Conservation (phyloP, 2,329 filamentous ascomycete species). For the Xylaria sp. region DNA sequence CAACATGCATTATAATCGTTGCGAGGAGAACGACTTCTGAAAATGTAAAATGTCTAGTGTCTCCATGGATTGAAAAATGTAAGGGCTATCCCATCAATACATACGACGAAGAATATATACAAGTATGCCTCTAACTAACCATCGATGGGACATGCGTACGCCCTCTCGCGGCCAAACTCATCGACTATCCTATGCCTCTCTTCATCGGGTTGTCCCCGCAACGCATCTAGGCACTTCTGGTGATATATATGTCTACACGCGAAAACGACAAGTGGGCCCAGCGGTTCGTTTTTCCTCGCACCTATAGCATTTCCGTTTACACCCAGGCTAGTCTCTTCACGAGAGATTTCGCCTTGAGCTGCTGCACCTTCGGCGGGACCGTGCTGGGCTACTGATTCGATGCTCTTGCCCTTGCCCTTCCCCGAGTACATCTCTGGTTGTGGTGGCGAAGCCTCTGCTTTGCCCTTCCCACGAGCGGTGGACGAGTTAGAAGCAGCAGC, state of each 20-base stretch:
- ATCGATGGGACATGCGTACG: slow-evolving; percentile 68
- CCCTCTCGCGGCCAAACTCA: slow-evolving; percentile 57
- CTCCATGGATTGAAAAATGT: slow-evolving; percentile 18
- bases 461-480: slow-evolving; percentile 51
- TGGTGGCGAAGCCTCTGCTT: slow-evolving; percentile 35
- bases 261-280: slow-evolving; percentile 74
- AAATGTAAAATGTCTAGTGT: not conserved
- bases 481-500: slow-evolving; percentile 44
- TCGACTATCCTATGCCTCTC: slow-evolving; percentile 57
- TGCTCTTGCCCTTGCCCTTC: slow-evolving; percentile 67
- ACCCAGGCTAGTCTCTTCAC: slow-evolving; percentile 52
- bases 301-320: slow-evolving; percentile 49
- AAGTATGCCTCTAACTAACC: slow-evolving; percentile 52
- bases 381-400: slow-evolving; percentile 44
- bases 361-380: slow-evolving; percentile 20
- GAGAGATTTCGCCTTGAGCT: slow-evolving; percentile 23
- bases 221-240: slow-evolving; percentile 73
- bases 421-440: slow-evolving; percentile 48
- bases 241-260: slow-evolving; percentile 79
- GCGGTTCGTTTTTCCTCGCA: slow-evolving; percentile 57
- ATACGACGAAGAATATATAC: slow-evolving; percentile 24
- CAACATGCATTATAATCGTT: not conserved
- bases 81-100: slow-evolving; percentile 20
- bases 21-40: not conserved
- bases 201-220: slow-evolving; percentile 66